Base-by-base conservation (phyloP, 2,329 filamentous ascomycete species). In the Gaeumannomyces sp. region DNA sequence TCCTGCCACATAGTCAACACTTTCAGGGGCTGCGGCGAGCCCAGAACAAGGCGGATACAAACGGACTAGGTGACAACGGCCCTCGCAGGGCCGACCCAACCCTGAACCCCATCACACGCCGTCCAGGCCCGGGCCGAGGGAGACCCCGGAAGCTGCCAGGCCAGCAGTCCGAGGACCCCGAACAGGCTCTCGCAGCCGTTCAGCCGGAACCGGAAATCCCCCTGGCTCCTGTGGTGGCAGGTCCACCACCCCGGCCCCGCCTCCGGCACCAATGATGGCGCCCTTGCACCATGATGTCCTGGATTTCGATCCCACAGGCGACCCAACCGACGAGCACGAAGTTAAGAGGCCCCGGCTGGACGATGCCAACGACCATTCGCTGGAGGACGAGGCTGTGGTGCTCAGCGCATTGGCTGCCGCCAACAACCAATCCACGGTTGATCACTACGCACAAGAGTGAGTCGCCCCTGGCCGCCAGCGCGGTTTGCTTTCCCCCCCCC, bases 21-120 rank as follows among this genome's bases (percentile, higher is more conserved):
- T 87, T 87, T 65, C 85, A 87, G 70, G 83, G 84, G 33, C 78
- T 87, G 25, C 78, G 84, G 31, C 76, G 84, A 58, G 79, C 82
- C 28, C 82, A 85, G 70, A 80, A 83, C 69, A 86, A 85, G 70
- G 72, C 76, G 25, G 83, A 85, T 25, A 64, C 74, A 6, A 77
- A 75, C 27, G 50, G 61, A 28, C 61, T 67, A 31, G 66, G 70
- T 13, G 77, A 80, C 11, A 59, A 38, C 27, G 75, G 67, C 58
- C 68, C 77, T 28, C 73, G 76, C 58, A 79, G 75, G 65, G 57
- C 75, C 64, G 84, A 87, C 69, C 84, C 84, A 11, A 81, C 80
- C 0, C 64, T 76, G 67, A 86, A 87, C 65, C 85, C 85, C 62
- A 86, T 87, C 69, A 86, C 83, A n/a, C 78, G 84, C 22, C 79